Conservation (phyloP, 2,329 filamentous ascomycete genomes). For the Calonectria pseudoreteaudii region DNA sequence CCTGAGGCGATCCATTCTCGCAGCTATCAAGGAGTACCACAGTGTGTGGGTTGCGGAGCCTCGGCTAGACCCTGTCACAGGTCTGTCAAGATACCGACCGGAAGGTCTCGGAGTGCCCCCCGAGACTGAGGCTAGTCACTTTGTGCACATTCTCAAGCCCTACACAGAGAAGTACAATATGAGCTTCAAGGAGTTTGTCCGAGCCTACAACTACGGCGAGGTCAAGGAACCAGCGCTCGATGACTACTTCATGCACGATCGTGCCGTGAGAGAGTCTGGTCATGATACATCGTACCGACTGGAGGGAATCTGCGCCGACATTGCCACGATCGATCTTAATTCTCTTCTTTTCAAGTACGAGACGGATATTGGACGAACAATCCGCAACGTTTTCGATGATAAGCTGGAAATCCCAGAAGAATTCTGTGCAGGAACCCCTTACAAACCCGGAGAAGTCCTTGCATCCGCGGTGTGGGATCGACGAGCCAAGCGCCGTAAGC, state of each 20-base stretch:
- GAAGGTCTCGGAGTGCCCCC: conserved; percentile 88
- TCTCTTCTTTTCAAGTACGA: conserved; percentile 98
- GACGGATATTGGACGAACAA: conserved; percentile 88
- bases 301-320: conserved; percentile 86
- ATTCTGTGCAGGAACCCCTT: conserved; percentile 76
- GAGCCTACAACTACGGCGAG: conserved; percentile 84
- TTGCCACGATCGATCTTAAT: conserved; percentile 95
- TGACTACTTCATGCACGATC: conserved; percentile 95
- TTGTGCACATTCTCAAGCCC: conserved; percentile 83
- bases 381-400: conserved; percentile 87
- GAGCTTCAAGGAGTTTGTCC: conserved; percentile 85
- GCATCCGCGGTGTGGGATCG: conserved; percentile 92
- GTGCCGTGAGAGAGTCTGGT: conserved; percentile 94
- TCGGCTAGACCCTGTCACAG: conserved; percentile 80
- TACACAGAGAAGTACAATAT: conserved; percentile 88
- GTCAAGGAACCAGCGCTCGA: conserved; percentile 90
- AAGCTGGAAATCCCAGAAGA: conserved; percentile 84
- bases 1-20: conserved; percentile 81
- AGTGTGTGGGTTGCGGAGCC: conserved; percentile 87
- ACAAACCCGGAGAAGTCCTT: conserved; percentile 77
- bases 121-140: conserved; percentile 90
- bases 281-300: conserved; percentile 97
- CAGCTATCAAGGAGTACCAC: conserved; percentile 97
- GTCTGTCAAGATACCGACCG: conserved; percentile 86
- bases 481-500: conserved; percentile 84